Percentiles rank a stretch among this genome's conserved stretches.
phyloP scores from a whole-genome alignment of 495 filamentous ascomycete species.

The Penicillium salamii region DNA sequence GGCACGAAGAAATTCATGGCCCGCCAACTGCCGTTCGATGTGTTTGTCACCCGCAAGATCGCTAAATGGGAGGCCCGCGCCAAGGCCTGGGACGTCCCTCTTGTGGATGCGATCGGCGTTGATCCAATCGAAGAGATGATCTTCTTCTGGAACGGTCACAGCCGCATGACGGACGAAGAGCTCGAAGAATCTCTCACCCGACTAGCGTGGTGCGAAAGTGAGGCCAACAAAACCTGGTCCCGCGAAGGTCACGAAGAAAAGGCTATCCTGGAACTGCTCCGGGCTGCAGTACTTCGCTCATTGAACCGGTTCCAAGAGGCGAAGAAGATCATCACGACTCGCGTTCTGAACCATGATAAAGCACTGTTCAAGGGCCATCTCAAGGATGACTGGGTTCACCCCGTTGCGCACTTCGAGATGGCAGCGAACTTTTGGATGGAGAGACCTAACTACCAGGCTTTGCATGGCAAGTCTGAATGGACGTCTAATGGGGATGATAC shows the following conservation, averaged over 20 bases:
- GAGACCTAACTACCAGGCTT: slow-evolving; percentile 33
- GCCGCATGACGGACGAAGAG: slow-evolving; percentile 66
- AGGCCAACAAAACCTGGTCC: slow-evolving; percentile 51
- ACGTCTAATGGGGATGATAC: slow-evolving; percentile 1
- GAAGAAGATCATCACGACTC: slow-evolving; percentile 55
- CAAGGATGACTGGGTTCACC: slow-evolving; percentile 78
- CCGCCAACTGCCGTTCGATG: slow-evolving; percentile 83
- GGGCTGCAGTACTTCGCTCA: slow-evolving; percentile 64
- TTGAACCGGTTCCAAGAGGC: slow-evolving; percentile 61
- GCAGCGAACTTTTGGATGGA: slow-evolving; percentile 79
- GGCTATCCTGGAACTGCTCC: slow-evolving; percentile 63
- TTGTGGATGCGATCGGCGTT: slow-evolving; percentile 81
- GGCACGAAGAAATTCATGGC: slow-evolving; percentile 91
- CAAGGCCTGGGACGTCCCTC: slow-evolving; percentile 60
- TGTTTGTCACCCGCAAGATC: slow-evolving; percentile 81
- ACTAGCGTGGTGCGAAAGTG: slow-evolving; percentile 64
- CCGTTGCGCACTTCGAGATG: slow-evolving; percentile 86
- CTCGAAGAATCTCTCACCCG: slow-evolving; percentile 60
- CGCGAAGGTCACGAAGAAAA: slow-evolving; percentile 70
- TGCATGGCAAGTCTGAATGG: slow-evolving; percentile 22
- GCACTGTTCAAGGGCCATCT: slow-evolving; percentile 65
- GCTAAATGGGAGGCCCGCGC: slow-evolving; percentile 86
- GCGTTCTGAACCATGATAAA: slow-evolving; percentile 64
- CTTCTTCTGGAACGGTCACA: slow-evolving; percentile 87
- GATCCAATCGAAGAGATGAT: slow-evolving; percentile 89